Evolutionary conservation across 2,329 filamentous ascomycete genomes (phyloP).

Genomic region (Fusarium acutatum): DNA sequence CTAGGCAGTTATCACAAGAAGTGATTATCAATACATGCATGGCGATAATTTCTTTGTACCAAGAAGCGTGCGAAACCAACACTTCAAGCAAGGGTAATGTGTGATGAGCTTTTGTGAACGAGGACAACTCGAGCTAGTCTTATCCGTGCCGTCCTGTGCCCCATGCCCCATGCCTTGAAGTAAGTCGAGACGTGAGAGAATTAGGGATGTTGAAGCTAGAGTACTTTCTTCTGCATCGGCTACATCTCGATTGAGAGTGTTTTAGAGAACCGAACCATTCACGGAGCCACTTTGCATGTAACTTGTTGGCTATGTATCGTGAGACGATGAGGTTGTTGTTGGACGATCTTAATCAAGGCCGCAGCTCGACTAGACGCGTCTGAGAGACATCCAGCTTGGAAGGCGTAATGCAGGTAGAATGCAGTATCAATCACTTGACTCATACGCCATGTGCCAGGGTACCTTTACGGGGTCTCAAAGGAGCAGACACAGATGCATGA

Average conservation of each 20-base stretch:
- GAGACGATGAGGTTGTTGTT: conserved; percentile 14
- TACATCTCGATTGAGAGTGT: conserved; percentile 24
- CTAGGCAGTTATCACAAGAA: conserved; percentile 13
- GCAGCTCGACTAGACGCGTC: conserved; percentile 29
- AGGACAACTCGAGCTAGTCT: conserved; percentile 3
- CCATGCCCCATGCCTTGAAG: conserved; percentile 10
- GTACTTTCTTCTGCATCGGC: conserved; percentile 10
- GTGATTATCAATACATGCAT: conserved; percentile 8
- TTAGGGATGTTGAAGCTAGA: conserved; percentile 6
- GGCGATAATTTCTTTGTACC: conserved; percentile 4
- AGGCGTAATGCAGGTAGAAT: conserved; percentile 22
- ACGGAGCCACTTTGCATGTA: conserved; percentile 36
- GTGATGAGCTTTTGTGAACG: conserved; percentile 3
- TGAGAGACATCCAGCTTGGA: conserved; percentile 23
- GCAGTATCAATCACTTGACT: conserved; percentile 45
- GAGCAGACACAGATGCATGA: conserved; percentile 23
- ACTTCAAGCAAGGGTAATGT: conserved; percentile 5
- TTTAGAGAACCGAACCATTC: not conserved
- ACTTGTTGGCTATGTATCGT: conserved; percentile 32
- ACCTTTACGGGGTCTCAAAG: conserved; percentile 25
- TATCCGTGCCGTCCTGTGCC: conserved; percentile 18
- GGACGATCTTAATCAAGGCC: conserved; percentile 24
- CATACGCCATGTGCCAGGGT: conserved; percentile 41
- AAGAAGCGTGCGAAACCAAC: conserved; percentile 13
- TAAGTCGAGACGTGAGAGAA: conserved; percentile 7